Base-by-base conservation (phyloP, 768 basidiomycete genomes). In the Pleurotus citrinopileatus region DNA sequence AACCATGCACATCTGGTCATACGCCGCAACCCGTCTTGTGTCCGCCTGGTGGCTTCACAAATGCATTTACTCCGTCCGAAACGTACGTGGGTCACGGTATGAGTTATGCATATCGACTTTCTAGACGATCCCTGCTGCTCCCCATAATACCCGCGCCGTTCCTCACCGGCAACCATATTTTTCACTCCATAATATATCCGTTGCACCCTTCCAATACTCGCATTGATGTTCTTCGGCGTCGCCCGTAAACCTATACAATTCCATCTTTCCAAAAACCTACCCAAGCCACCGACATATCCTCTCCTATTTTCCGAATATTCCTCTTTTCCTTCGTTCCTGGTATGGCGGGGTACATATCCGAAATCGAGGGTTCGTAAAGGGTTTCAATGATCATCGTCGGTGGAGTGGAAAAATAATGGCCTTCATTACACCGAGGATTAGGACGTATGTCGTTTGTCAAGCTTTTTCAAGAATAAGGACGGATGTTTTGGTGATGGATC, bases 381-480 rank as follows among this genome's bases (percentile, higher is more conserved):
- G 29, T n/a, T 19, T 19, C 38, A 40, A 19, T 51, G 12, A 29
- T 29, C 19, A 51, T 44, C 12, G 48, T 51, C 29, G n/a, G 29
- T 51, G 48, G 19, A 36, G 48, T 51, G 48, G 48, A 36, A 51
- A 51, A 51, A 51, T 51, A 37, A 7, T 38, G n/a, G 48, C 48
- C 22, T 51, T 51, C 48, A 51, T 36, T 26, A 51, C 34, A 51
- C 48, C 48, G 48, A 51, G 48, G 48, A 51, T 51, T 51, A 51
- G 48, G 48, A 51, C 48, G 48, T 51, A 38, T 51, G 48, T 51
- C 48, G 34, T 34, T 28, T 13, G 45, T 47, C 45, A 47, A 47
- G 25, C 25, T 17, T 3, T 15, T n/a, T 15, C 22, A 27, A n/a
- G n/a, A n/a, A n/a, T n/a, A n/a, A n/a, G n/a, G 17, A 36, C 34